Conservation (phyloP, 495 filamentous ascomycete genomes). For the Alectoria sarmentosa region DNA sequence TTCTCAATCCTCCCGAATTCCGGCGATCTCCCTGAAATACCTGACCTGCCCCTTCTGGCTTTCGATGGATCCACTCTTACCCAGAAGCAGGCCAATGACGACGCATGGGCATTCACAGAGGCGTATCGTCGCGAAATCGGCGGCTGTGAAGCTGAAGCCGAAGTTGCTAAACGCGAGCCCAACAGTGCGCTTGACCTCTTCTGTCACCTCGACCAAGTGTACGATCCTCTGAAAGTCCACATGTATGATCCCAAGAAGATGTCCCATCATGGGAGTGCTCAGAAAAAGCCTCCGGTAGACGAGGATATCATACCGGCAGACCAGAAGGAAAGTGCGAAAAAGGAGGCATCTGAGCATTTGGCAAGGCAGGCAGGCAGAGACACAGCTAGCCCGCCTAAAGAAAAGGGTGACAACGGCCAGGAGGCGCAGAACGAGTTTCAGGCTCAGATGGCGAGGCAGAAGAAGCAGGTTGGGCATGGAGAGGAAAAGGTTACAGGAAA, state of each 20-base stretch:
- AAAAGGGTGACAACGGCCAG: constrained; percentile 1
- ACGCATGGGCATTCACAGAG: constrained; percentile 30
- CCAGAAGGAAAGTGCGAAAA: constrained; percentile 14
- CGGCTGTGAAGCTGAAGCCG: constrained; percentile 26
- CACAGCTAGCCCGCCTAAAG: background rate
- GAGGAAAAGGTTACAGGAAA: constrained; percentile 1
- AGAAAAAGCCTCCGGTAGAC: background rate
- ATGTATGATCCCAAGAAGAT: background rate
- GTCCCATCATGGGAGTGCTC: background rate
- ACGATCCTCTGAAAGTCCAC: constrained; percentile 12
- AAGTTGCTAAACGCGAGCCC: constrained; percentile 14
- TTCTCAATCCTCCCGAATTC: constrained; percentile 22
- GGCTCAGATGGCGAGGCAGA: constrained; percentile 16
- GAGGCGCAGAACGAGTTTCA: constrained; percentile 15
- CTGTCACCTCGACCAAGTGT: constrained; percentile 27
- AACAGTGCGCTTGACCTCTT: constrained; percentile 31
- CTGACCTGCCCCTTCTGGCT: constrained; percentile 34
- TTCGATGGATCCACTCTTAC: constrained; percentile 31
- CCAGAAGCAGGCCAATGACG: constrained; percentile 14
- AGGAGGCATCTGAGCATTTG: constrained; percentile 20
- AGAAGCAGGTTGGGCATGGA: background rate
- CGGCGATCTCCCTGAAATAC: constrained; percentile 33
- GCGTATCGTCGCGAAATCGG: constrained; percentile 36
- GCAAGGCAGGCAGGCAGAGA: constrained; percentile 13
- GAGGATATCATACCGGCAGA: constrained; percentile 12